phyloP scores from a whole-genome alignment of 768 basidiomycete genomes.

The Candolleomyces efflorescens region DNA sequence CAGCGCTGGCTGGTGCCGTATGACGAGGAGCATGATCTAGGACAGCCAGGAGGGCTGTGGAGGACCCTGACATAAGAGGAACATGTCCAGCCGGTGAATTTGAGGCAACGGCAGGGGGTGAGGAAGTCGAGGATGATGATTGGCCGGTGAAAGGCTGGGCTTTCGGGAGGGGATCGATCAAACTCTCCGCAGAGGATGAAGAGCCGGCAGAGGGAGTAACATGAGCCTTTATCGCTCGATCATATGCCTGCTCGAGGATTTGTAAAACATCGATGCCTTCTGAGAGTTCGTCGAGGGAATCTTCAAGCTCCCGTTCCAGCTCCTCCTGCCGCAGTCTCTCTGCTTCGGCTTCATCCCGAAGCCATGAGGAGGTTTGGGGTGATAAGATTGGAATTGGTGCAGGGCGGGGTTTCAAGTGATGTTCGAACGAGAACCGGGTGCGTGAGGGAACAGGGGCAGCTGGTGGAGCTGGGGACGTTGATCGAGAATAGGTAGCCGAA shows the following conservation, averaged over 20 bases:
- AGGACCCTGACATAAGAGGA: constrained; percentile 57
- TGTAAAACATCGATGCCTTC: constrained; percentile 68
- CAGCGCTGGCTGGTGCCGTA: neutral
- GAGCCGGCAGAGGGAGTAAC: constrained; percentile 29
- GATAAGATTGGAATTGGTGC: constrained; percentile 9
- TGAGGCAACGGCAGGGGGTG: neutral
- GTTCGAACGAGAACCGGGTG: constrained; percentile 21
- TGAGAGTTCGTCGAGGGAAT: constrained; percentile 54
- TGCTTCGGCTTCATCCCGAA: constrained; percentile 9
- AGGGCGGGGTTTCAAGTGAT: constrained; percentile 19
- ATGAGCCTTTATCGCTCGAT: constrained; percentile 60
- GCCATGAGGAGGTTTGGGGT: constrained; percentile 4
- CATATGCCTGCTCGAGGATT: constrained; percentile 68
- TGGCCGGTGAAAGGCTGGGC: neutral
- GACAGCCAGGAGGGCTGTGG: constrained; percentile 64
- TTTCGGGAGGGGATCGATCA: constrained; percentile 7
- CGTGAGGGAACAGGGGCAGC: constrained; percentile 10
- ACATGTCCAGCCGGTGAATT: constrained; percentile 13
- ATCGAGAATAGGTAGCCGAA: constrained; percentile 10
- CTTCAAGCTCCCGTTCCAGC: constrained; percentile 25
- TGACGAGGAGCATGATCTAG: constrained; percentile 41
- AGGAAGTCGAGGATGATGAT: constrained; percentile 18
- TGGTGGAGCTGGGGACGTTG: constrained; percentile 12
- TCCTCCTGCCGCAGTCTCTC: constrained; percentile 9
- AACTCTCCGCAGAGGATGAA: neutral